phyloP scores from a whole-genome alignment of 2,329 filamentous ascomycete genomes.

The Epichloe baconii region DNA sequence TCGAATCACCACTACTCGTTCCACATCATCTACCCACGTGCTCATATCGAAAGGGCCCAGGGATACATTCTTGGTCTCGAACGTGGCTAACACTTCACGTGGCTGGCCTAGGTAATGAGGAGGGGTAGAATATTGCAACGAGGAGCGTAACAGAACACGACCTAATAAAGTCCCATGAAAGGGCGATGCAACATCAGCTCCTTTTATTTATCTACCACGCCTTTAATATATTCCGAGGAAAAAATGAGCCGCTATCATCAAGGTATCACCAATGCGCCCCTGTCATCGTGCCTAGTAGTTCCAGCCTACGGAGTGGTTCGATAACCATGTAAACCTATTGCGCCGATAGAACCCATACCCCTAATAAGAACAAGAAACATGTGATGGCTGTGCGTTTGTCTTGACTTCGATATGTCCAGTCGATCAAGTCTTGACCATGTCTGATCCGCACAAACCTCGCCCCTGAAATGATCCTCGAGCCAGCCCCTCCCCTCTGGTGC shows the following conservation, averaged over 20 bases:
- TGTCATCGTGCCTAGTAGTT: background rate
- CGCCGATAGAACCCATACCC: background rate
- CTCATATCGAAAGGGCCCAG: background rate
- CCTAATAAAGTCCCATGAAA: background rate
- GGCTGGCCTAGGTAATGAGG: background rate
- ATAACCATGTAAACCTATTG: background rate
- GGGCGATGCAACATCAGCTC: background rate
- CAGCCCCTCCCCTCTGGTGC: background rate
- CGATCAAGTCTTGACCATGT: too few species aligned
- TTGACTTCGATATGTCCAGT: background rate
- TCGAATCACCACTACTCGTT: background rate
- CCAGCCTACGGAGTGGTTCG: background rate
- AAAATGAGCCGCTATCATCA: background rate
- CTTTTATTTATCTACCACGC: background rate
- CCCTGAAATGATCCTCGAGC: too few species aligned
- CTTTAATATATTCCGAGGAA: background rate
- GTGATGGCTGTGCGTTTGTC: background rate
- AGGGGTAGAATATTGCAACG: background rate
- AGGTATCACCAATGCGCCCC: background rate
- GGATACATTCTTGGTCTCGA: background rate
- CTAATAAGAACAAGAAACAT: background rate
- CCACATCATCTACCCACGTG: background rate
- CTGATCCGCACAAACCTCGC: too few species aligned
- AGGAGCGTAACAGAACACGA: background rate
- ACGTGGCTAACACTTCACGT: background rate